Conservation (phyloP, 768 basidiomycete genomes). For the Russula brevipes region DNA sequence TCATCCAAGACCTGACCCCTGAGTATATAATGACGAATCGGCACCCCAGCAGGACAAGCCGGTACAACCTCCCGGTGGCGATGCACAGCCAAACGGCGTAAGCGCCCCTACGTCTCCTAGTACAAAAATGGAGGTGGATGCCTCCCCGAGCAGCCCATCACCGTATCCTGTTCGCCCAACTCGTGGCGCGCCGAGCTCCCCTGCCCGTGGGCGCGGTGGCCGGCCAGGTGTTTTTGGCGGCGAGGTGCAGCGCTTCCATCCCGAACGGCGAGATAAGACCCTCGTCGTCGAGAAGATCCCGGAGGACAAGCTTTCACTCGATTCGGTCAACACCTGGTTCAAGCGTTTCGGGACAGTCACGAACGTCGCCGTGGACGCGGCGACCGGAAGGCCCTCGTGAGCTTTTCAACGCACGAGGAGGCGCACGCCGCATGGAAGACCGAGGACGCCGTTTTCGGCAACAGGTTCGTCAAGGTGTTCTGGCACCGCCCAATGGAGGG, state of each 20-base stretch:
- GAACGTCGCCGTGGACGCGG: constrained; percentile 81
- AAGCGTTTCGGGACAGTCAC: constrained; percentile 89
- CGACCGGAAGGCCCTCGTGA: constrained; percentile 76
- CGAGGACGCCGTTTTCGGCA: constrained; percentile 91
- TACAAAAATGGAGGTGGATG: constrained; percentile 25
- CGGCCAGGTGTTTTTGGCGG: constrained; percentile 57
- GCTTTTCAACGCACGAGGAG: constrained; percentile 76
- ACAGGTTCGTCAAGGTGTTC: constrained; percentile 92
- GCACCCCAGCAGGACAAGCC: constrained; percentile 10
- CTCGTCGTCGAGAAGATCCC: constrained; percentile 95
- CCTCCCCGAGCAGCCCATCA: constrained; percentile 36
- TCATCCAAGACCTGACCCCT: constrained; percentile 80
- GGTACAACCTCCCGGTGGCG: not conserved
- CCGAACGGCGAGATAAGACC: constrained; percentile 67
- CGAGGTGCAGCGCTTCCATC: constrained; percentile 61
- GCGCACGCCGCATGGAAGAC: constrained; percentile 88
- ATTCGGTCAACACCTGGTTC: constrained; percentile 82
- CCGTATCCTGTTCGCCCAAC: constrained; percentile 22
- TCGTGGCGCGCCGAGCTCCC: constrained; percentile 9
- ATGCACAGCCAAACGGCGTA: constrained; percentile 6
- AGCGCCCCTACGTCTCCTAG: not conserved
- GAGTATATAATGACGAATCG: constrained; percentile 31
- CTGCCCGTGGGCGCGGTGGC: constrained; percentile 35
- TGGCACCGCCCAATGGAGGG: constrained; percentile 95
- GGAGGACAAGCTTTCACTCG: constrained; percentile 69